Percentiles rank a stretch among this genome's conserved stretches.
Conservation (phyloP, 768 basidiomycete species). For the Termitomyces sp. region DNA sequence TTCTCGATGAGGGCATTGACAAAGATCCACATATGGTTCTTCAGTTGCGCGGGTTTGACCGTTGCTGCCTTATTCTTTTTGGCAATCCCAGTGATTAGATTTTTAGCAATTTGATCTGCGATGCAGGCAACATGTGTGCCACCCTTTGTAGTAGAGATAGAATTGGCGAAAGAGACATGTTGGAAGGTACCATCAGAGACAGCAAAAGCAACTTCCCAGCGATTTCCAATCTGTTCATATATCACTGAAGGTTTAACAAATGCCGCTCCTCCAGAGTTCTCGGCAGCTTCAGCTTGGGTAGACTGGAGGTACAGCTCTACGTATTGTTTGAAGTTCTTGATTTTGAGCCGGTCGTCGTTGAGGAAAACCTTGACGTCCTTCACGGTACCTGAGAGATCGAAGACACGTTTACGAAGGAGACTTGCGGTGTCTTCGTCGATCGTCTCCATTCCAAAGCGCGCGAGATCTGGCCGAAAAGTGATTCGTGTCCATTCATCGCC, state of each 20-base stretch:
- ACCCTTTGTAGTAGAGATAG: conserved; percentile 94
- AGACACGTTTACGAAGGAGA: conserved; percentile 89
- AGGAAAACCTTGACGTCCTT: conserved; percentile 91
- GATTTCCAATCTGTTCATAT: conserved; percentile 73
- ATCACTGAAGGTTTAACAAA: conserved; percentile 74
- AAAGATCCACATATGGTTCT: conserved; percentile 98
- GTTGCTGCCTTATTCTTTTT: conserved; percentile 99
- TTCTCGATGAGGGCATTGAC: conserved; percentile 96
- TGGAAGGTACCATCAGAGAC: conserved; percentile 90
- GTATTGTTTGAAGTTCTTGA: conserved; percentile 96
- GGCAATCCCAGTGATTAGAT: conserved; percentile 72
- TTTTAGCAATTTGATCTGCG: conserved; percentile 87
- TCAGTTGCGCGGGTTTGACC: conserved; percentile 90
- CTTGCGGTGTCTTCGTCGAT: conserved; percentile 92
- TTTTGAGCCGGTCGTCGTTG: conserved; percentile 87
- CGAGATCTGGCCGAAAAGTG: conserved; percentile 90
- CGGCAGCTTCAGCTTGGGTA: conserved; percentile 64
- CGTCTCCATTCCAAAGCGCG: conserved; percentile 84
- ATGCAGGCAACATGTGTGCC: conserved; percentile 89
- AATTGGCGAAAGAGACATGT: conserved; percentile 97
- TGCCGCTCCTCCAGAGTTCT: conserved; percentile 75
- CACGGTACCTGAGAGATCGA: conserved; percentile 95
- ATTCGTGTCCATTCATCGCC: conserved; percentile 91
- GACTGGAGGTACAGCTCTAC: conserved; percentile 90
- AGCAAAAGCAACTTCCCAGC: conserved; percentile 96